A percentile compares a stretch with the other conserved stretches of the same genome.
phyloP scores from a whole-genome alignment of 2,329 filamentous ascomycete genomes.

The Ophiocordyceps camponoti-floridani region DNA sequence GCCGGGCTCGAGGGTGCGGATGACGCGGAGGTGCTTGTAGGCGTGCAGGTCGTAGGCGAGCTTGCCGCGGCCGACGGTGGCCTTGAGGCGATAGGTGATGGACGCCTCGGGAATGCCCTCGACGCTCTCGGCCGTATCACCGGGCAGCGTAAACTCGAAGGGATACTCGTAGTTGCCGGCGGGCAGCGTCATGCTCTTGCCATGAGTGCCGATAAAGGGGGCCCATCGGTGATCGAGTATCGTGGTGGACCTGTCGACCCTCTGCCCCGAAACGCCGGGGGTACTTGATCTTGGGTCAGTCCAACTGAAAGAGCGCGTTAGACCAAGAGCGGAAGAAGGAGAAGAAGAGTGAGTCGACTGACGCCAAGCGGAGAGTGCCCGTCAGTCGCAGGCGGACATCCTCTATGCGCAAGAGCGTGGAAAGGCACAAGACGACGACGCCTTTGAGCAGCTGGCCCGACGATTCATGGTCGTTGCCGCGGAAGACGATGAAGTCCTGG shows the following conservation, averaged over 20 bases:
- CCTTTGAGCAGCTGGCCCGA: conserved; percentile 60
- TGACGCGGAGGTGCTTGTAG: conserved; percentile 61
- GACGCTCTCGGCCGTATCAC: conserved; percentile 65
- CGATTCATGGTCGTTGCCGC: conserved; percentile 57
- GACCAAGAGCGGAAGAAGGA: neutral
- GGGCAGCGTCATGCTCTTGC: conserved; percentile 39
- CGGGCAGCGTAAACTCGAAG: conserved; percentile 57
- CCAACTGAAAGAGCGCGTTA: conserved; percentile 20
- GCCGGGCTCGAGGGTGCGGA: conserved; percentile 58
- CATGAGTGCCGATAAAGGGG: conserved; percentile 40
- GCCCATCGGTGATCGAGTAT: conserved; percentile 55
- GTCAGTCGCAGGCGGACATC: conserved; percentile 55
- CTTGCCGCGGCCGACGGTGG: conserved; percentile 72
- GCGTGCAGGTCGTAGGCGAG: conserved; percentile 73
- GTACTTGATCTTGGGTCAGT: conserved; percentile 32
- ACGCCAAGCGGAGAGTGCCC: conserved; percentile 49
- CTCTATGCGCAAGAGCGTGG: conserved; percentile 50
- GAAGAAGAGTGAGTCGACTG: conserved; percentile 20
- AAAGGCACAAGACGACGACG: conserved; percentile 54
- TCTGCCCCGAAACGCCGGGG: conserved; percentile 39
- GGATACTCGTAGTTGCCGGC: conserved; percentile 74
- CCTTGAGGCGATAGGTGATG: conserved; percentile 81
- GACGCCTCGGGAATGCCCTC: conserved; percentile 77
- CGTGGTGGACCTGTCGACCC: conserved; percentile 36
- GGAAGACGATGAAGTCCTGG: conserved; percentile 62